Evolutionary conservation across 768 basidiomycete genomes (phyloP).

Genomic region (Podaxis sp.): DNA sequence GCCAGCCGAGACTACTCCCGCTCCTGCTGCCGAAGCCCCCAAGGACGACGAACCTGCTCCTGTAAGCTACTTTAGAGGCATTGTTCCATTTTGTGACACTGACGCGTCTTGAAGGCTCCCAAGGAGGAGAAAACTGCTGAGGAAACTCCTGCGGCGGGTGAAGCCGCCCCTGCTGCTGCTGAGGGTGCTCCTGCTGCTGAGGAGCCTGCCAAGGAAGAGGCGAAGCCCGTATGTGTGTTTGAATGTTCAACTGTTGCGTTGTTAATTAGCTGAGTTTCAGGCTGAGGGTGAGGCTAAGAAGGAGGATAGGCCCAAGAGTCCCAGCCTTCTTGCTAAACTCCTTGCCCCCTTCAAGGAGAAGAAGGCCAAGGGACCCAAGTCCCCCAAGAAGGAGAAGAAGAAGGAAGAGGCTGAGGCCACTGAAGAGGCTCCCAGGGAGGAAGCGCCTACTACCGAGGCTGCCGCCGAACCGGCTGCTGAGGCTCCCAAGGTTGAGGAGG

Average conservation of each 20-base stretch:
- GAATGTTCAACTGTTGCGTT: constrained; percentile 3
- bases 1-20: constrained; percentile 31
- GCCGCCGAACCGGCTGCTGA: constrained; percentile 35
- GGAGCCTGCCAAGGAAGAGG: constrained; percentile 37
- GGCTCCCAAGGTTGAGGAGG: constrained; percentile 43
- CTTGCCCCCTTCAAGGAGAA: constrained; percentile 82
- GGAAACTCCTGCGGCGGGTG: constrained; percentile 20
- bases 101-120: constrained; percentile 18
- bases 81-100: constrained; percentile 1
- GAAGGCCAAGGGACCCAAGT: constrained; percentile 67
- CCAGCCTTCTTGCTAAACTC: constrained; percentile 71
- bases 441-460: constrained; percentile 45
- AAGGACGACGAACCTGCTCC: constrained; percentile 48
- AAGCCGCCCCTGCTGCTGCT: constrained; percentile 21
- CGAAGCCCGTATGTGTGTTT: constrained; percentile 35
- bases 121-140: constrained; percentile 26
- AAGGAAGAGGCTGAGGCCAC: constrained; percentile 60
- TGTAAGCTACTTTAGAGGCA: not conserved
- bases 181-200: constrained; percentile 23
- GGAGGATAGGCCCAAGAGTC: constrained; percentile 81
- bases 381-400: constrained; percentile 82
- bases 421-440: constrained; percentile 44
- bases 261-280: constrained; percentile 22
- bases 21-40: constrained; percentile 30
- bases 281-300: constrained; percentile 61